phyloP scores from a whole-genome alignment of 306 rosid species.

The Ceratonia siliqua region DNA sequence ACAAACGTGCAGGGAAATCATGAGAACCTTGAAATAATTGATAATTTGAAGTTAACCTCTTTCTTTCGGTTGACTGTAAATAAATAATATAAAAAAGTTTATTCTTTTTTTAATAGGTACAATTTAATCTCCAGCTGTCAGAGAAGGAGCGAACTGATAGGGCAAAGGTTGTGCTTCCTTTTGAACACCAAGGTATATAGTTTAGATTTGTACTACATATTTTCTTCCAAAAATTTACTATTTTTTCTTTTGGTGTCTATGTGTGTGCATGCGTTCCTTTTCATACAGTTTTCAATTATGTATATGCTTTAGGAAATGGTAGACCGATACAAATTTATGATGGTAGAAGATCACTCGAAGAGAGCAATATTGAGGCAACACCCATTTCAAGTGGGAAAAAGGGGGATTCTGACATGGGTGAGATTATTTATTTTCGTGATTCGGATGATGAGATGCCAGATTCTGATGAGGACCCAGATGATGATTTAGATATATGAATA shows the following conservation, averaged over 20 bases:
- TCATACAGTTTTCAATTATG: background rate
- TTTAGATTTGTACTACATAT: background rate
- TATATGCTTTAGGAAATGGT: slow-evolving; percentile 70
- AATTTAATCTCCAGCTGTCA: slow-evolving; percentile 81
- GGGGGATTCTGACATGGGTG: slow-evolving; percentile 67
- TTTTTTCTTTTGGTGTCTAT: too few species aligned
- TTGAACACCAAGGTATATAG: slow-evolving; percentile 87
- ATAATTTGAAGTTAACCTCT: slow-evolving; percentile 19
- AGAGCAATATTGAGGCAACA: slow-evolving; percentile 41
- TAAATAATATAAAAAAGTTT: background rate
- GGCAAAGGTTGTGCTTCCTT: slow-evolving; percentile 91
- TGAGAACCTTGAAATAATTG: slow-evolving; percentile 24
- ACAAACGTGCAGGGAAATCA: background rate
- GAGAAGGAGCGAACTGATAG: slow-evolving; percentile 88
- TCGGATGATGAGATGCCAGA: slow-evolving; percentile 98
- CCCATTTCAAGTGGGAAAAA: slow-evolving; percentile 40
- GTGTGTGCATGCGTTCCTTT: slow-evolving; percentile 3
- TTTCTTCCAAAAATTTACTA: too few species aligned
- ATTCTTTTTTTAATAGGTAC: slow-evolving; percentile 58
- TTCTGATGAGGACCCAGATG: slow-evolving; percentile 98
- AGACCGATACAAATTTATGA: slow-evolving; percentile 78
- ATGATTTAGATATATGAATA: slow-evolving; percentile 83
- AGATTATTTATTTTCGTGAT: slow-evolving; percentile 86
- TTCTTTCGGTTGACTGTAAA: slow-evolving; percentile 2
- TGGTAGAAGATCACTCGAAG: slow-evolving; percentile 70